Evolutionary conservation across 2,329 filamentous ascomycete genomes (phyloP).

Genomic region (Alternaria triticimaculans): DNA sequence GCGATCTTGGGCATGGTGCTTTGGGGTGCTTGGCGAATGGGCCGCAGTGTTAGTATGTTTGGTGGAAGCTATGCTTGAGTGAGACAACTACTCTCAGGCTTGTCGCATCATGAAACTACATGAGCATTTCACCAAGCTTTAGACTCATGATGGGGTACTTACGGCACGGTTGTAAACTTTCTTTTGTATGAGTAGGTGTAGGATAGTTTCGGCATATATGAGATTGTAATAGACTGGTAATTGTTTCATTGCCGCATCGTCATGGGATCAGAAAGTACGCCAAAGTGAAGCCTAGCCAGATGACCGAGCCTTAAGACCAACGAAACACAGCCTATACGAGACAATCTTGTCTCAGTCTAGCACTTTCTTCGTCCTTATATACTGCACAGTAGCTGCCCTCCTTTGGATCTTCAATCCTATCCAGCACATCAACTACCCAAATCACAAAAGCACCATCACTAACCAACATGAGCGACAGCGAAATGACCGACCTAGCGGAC

Average conservation of each 20-base stretch:
- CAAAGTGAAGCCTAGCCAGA: not conserved
- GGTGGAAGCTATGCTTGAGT: not conserved
- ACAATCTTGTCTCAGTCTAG: not conserved
- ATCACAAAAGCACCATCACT: not conserved
- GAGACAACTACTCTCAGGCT: not conserved
- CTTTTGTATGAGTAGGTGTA: not conserved
- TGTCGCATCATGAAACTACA: too few species aligned
- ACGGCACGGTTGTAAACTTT: too few species aligned
- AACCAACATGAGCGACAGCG: not conserved
- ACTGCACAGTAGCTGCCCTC: not conserved
- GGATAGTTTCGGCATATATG: not conserved
- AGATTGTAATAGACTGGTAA: not conserved
- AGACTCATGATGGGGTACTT: too few species aligned
- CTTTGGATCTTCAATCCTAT: not conserved
- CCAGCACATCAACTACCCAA: not conserved
- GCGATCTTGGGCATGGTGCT: conserved; percentile 6
- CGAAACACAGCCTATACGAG: not conserved
- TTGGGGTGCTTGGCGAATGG: conserved; percentile 14
- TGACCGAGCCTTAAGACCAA: not conserved
- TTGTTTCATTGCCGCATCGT: not conserved
- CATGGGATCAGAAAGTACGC: not conserved
- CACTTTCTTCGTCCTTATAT: not conserved
- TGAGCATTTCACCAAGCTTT: too few species aligned
- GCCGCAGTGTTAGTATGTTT: not conserved
- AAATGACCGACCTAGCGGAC: not conserved